These are phyloP conservation scores for Salix viminalis DNA, from an alignment of 345 rosid species.

Conservation along the genomic window DNA sequence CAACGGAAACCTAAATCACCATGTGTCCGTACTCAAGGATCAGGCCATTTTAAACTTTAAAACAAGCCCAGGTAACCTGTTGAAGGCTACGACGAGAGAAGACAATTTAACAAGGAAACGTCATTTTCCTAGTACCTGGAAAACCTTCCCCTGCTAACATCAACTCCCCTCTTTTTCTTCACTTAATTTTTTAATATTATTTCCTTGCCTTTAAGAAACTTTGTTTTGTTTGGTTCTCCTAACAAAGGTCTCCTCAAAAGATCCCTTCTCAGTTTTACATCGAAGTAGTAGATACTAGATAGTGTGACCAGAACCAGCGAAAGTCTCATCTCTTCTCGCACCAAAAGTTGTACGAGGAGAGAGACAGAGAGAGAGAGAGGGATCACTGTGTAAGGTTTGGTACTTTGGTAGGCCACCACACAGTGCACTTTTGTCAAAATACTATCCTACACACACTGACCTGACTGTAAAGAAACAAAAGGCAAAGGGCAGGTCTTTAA, in stretches of 20 bases:
- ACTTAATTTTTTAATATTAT: background rate
- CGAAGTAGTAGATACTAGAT: background rate
- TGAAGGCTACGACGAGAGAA: background rate
- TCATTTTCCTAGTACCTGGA: background rate
- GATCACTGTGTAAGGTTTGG: slow-evolving; percentile 2
- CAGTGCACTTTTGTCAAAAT: slow-evolving; percentile 13
- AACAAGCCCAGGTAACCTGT: background rate
- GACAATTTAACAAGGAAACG: background rate
- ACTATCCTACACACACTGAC: background rate
- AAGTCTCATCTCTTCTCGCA: background rate
- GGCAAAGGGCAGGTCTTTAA: slow-evolving; percentile 8
- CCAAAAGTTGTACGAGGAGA: background rate
- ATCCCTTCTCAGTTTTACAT: background rate
- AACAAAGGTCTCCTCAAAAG: background rate
- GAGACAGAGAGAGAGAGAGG: background rate
- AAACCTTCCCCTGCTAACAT: background rate
- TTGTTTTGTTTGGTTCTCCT: slow-evolving; percentile 12
- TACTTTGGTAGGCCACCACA: slow-evolving; percentile 25
- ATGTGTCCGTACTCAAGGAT: background rate
- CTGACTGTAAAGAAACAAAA: slow-evolving; percentile 8
- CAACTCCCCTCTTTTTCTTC: background rate
- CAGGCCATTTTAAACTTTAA: background rate
- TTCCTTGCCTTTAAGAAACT: background rate
- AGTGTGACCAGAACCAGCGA: background rate
- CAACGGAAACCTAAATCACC: background rate